Base-by-base conservation (phyloP, 495 filamentous ascomycete species). In the Filosporella fistucella region DNA sequence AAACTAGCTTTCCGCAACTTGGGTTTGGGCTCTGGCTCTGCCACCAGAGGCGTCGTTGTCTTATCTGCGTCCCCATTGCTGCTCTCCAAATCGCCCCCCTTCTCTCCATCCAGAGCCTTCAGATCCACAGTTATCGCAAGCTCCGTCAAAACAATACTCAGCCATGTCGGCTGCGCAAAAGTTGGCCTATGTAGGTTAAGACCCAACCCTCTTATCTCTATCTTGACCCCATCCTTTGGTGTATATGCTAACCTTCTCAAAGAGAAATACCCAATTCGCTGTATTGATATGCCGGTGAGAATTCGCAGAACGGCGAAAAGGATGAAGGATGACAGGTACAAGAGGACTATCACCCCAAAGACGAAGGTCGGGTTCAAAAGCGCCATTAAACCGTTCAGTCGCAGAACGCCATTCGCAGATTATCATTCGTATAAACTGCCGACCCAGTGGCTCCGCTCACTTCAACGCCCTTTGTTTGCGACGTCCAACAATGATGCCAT, bases 121-220 rank as follows among this genome's bases (percentile, higher is more conserved):
- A 88, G 66, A 63, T 97, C 88, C 20, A 96, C 60, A 0, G 86
- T 90, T n/a, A 97, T 72, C 35, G 78, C 85, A 28, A 96, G 66
- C 51, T 95, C 91, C 47, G 80, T 84, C 40, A 97, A 67, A 18
- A 89, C 86, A 28, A 99, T 72, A 57, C 89, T 96, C 51, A 96
- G 68, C 93, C 93, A 99, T 65, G 94, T 96, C 39, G 93, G 91
- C 63, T 96, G 90, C 16, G 90, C 86, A 63, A 97, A 97, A 13
- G 93, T 95, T 7, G 93, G 91, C 8, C 89, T 82, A 65, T 97
- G 93, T 52, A 96, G 58, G 30, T 86, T 82, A 39, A 97, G 72
- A 18, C 93, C 90, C 30, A 97, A 70, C 33, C 89, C 89, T 29
- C 93, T 82, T 33, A 97, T 81, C 64, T 97, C 88, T 59, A 99